Conservation (phyloP, 2,329 filamentous ascomycete species). For the Aureobasidium namibiae region DNA sequence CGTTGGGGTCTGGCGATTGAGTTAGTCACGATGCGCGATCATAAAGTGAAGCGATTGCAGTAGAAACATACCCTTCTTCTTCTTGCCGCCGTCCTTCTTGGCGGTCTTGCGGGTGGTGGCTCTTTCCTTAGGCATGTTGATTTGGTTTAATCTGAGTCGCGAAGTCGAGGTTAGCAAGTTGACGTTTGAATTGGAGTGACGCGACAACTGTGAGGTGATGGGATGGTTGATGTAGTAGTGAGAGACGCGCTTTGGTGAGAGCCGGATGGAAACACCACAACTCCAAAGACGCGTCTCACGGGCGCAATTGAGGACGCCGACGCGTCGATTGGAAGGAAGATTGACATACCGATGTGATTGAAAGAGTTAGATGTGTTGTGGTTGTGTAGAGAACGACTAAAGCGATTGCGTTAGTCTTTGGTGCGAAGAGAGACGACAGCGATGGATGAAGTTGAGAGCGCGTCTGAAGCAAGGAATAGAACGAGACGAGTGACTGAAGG, state of each 20-base stretch:
- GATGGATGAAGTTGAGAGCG: background rate
- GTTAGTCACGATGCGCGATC: conserved; percentile 2
- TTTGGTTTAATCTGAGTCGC: conserved; percentile 9
- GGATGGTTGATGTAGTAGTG: background rate
- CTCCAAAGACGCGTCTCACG: conserved; percentile 2
- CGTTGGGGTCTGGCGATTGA: conserved; percentile 71
- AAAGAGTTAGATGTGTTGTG: conserved; percentile 3
- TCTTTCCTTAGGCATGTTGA: conserved; percentile 60
- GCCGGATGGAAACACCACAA: background rate
- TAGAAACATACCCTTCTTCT: conserved; percentile 59
- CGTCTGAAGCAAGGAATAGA: background rate
- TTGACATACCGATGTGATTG: conserved; percentile 1
- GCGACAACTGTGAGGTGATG: conserved; percentile 5
- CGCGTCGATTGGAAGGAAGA: background rate
- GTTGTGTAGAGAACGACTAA: background rate
- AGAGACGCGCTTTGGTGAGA: background rate
- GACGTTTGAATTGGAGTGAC: background rate
- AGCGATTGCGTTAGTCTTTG: background rate
- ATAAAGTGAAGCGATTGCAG: background rate
- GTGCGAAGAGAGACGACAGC: background rate
- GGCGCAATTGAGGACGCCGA: background rate
- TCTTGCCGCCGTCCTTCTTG: conserved; percentile 50
- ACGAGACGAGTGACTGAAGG: conserved; percentile 4
- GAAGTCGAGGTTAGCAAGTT: background rate
- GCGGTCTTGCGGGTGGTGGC: conserved; percentile 52